Conservation (phyloP, 148 eudicot species). For the Cornus florida region DNA sequence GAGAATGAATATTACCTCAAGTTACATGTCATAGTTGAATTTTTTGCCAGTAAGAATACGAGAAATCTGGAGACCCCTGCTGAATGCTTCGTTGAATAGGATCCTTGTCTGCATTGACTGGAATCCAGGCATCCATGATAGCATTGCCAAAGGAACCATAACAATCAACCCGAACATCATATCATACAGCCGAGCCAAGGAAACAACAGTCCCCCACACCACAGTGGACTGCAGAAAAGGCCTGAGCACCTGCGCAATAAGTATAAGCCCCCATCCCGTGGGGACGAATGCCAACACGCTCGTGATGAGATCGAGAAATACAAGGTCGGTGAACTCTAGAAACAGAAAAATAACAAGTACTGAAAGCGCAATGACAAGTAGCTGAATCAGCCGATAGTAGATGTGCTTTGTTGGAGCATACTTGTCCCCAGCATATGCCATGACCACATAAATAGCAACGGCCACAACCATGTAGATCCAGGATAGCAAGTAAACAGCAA, state of each 20-base stretch:
- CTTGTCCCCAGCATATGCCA: conserved; percentile 68
- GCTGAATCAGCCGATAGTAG: conserved; percentile 70
- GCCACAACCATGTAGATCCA: conserved; percentile 66
- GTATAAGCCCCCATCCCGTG: conserved; percentile 87
- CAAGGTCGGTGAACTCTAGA: conserved; percentile 52
- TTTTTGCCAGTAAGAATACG: conserved; percentile 75
- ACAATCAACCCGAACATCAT: conserved; percentile 73
- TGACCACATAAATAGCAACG: conserved; percentile 54
- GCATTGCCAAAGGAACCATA: conserved; percentile 79
- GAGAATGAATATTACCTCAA: conserved; percentile 34
- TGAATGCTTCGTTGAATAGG: conserved; percentile 89
- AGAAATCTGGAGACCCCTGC: conserved; percentile 90
- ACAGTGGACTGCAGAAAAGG: conserved; percentile 74
- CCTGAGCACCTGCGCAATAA: conserved; percentile 82
- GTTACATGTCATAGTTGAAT: conserved; percentile 26
- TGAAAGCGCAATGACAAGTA: conserved; percentile 46
- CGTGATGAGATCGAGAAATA: conserved; percentile 60
- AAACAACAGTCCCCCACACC: conserved; percentile 82
- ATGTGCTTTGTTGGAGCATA: conserved; percentile 66
- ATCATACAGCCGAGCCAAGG: conserved; percentile 89
- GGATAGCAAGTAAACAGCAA: conserved; percentile 79
- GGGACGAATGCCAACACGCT: conserved; percentile 87
- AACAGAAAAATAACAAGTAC: conserved; percentile 56
- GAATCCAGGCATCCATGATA: conserved; percentile 97
- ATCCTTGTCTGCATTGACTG: conserved; percentile 95